phyloP scores from a whole-genome alignment of 768 basidiomycete genomes.

The Calocera cornea region DNA sequence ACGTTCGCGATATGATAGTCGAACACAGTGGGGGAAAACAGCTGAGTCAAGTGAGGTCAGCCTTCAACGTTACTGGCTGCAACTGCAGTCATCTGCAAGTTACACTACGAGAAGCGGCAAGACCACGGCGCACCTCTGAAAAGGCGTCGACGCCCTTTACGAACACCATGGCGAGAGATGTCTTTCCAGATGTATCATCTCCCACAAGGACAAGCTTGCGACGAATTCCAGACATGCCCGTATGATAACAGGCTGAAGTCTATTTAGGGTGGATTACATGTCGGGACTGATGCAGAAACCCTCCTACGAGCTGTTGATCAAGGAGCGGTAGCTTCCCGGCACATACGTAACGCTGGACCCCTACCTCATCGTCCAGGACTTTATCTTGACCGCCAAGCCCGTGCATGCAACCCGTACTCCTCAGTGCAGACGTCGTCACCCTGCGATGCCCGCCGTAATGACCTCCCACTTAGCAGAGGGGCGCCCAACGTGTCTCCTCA shows the following conservation, averaged over 20 bases:
- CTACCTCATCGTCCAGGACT: too few relatives aligned
- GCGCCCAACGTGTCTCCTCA: background rate
- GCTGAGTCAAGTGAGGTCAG: slow-evolving; percentile 36
- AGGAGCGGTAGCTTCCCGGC: too few relatives aligned
- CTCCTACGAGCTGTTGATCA: too few relatives aligned
- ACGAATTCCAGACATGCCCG: slow-evolving; percentile 84
- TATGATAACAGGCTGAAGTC: too few relatives aligned
- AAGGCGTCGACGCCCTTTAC: slow-evolving; percentile 94
- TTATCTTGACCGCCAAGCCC: too few relatives aligned
- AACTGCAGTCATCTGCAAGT: slow-evolving; percentile 7
- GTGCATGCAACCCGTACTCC: too few relatives aligned
- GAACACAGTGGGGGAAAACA: slow-evolving; percentile 98
- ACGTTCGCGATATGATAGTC: slow-evolving; percentile 99
- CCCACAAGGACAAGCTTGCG: slow-evolving; percentile 98
- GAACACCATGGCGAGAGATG: slow-evolving; percentile 90
- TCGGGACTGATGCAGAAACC: too few relatives aligned
- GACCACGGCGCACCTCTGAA: slow-evolving; percentile 52
- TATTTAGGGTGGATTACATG: too few relatives aligned
- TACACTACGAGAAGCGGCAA: background rate
- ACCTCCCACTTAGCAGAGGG: background rate
- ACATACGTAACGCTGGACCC: too few relatives aligned
- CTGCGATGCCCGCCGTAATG: background rate
- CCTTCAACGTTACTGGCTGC: too few relatives aligned
- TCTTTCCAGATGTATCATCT: slow-evolving; percentile 96
- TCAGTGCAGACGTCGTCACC: too few relatives aligned